Conservation (phyloP, 306 rosid genomes). For the Pterocarpus santalinus region DNA sequence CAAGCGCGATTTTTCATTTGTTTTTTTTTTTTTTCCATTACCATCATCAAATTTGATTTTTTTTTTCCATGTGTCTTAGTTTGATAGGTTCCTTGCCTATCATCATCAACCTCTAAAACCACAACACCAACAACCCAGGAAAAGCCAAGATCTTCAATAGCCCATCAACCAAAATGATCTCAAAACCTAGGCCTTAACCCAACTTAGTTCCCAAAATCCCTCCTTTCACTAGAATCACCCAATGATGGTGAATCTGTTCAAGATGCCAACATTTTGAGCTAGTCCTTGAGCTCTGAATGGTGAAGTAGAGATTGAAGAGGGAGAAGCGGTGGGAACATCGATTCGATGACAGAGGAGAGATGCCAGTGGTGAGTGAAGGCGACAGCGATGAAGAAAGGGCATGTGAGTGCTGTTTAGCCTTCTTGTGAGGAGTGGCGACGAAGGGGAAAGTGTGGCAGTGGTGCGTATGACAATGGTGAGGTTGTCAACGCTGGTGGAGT, state of each 20-base stretch:
- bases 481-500: too few relatives aligned
- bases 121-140: conserved; percentile 10
- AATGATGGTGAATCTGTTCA: background rate
- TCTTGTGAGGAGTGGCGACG: too few relatives aligned
- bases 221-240: conserved; percentile 46
- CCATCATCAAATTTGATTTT: background rate
- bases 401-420: too few relatives aligned
- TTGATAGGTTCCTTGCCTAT: conserved; percentile 34
- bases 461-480: too few relatives aligned
- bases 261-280: too few relatives aligned
- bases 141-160: conserved; percentile 61
- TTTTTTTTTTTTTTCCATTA: background rate
- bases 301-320: too few relatives aligned
- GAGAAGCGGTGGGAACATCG: too few relatives aligned
- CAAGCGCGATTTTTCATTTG: background rate
- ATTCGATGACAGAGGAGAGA: too few relatives aligned
- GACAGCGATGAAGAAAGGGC: too few relatives aligned
- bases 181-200: conserved; percentile 36
- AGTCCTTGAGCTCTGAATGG: too few relatives aligned
- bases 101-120: conserved; percentile 28
- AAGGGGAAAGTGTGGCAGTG: too few relatives aligned
- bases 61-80: background rate
- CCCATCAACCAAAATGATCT: conserved; percentile 45
- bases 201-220: conserved; percentile 45
- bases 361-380: too few relatives aligned